Percentiles rank a stretch among this genome's conserved stretches.
phyloP scores from a whole-genome alignment of 768 basidiomycete species.

The Neoboletus brunneissimus region DNA sequence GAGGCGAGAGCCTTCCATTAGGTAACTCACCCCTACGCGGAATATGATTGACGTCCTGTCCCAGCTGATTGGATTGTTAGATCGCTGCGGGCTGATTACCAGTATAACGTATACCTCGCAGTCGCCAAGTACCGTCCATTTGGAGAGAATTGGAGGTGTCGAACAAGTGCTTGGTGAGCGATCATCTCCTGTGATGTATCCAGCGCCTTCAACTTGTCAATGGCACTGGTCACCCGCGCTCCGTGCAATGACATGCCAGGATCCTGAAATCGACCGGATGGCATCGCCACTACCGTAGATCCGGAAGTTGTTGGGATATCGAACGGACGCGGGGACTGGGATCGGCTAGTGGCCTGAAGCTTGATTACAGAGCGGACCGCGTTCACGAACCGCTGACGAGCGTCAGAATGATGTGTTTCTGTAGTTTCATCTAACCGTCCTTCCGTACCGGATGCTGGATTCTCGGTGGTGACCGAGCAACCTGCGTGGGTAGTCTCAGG shows the following conservation, averaged over 20 bases:
- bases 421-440: conserved; percentile 29
- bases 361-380: conserved; percentile 49
- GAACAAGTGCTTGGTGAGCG: conserved; percentile 49
- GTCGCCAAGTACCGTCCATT: conserved; percentile 53
- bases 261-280: conserved; percentile 33
- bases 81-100: not conserved
- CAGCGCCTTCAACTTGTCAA: conserved; percentile 42
- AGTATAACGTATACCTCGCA: conserved; percentile 40
- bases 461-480: conserved; percentile 27
- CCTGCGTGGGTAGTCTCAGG: conserved; percentile 26
- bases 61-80: conserved; percentile 37
- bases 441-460: conserved; percentile 26
- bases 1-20: conserved; percentile 6
- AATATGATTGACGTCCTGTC: conserved; percentile 51
- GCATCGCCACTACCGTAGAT: conserved; percentile 25
- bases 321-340: conserved; percentile 31
- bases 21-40: conserved; percentile 41
- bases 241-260: conserved; percentile 35
- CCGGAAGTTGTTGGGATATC: conserved; percentile 24
- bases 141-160: conserved; percentile 56
- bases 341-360: conserved; percentile 35
- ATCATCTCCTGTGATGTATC: conserved; percentile 40
- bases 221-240: conserved; percentile 39
- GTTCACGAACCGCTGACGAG: conserved; percentile 38
- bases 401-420: conserved; percentile 25